Base-by-base conservation (phyloP, 495 filamentous ascomycete genomes). In the Tuber melanosporum region DNA sequence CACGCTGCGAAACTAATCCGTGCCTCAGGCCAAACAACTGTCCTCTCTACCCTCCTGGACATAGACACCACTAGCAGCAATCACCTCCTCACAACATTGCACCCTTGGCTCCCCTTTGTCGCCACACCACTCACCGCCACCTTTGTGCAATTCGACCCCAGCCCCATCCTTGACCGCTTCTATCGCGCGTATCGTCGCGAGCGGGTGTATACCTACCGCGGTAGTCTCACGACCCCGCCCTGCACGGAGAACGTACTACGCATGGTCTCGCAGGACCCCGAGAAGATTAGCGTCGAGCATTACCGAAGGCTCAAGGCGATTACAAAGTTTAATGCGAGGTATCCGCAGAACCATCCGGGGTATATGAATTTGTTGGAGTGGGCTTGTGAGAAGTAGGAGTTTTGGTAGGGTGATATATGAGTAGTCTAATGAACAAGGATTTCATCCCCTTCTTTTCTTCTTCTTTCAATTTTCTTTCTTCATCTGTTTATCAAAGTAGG, bases 291-390 rank as follows among this genome's bases (percentile, higher is more conserved):
- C 52, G 84, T 87, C 12, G 76, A 83, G 42, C 88, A 86, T 52
- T 92, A 87, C 81, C 85, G 86, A 57, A 83, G 83, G 19, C 86
- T 88, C 42, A 89, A 90, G 83, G 84, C 86, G 42, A 85, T 92
- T 44, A 84, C 92, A 74, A 89, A 89, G 77, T 92, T 89, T 84
- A 92, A 92, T 83, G 84, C 89, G 8, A 85, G 91, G 10, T 89
- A 87, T 77, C 87, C 87, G 1, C 91, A 92, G 83, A 80, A 80
- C 2, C 57, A 66, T 36, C 57, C 26, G 14, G 57, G 57, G 12
- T 66, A 66, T 19, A 66, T 66, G 57, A 66, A 66, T 66, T 36
- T 66, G 3, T 66, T 66, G 57, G 57, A 66, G 57, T 66, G 26
- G 57, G 57, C 57, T 36, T 66, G 57, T 19, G 57, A 66, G 57